Conservation (phyloP, 202 grass and related monocot genomes). For the Bolboschoenoplectus hybrid region DNA sequence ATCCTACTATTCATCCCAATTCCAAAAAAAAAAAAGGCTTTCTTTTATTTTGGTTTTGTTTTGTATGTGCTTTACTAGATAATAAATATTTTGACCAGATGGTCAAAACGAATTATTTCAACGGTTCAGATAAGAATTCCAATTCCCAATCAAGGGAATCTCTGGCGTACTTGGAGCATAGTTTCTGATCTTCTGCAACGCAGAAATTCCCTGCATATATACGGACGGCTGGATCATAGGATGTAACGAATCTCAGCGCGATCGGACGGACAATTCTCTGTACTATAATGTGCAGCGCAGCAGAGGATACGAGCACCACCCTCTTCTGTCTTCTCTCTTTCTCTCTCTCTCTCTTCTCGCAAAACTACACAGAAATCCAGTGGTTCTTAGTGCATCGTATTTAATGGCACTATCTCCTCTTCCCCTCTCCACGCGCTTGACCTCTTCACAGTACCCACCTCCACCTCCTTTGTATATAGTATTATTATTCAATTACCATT, state of each 20-base stretch:
- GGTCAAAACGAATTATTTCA: neutral
- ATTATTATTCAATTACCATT: constrained; percentile 6
- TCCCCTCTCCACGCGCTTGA: constrained; percentile 6
- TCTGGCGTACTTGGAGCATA: neutral
- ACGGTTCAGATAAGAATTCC: neutral
- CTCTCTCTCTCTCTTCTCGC: neutral
- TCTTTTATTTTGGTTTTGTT: too few relatives aligned
- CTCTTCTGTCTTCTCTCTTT: neutral
- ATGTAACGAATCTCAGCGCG: too few relatives aligned
- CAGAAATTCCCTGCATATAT: too few relatives aligned
- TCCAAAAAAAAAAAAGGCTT: too few relatives aligned
- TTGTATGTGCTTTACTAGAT: too few relatives aligned
- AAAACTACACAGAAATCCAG: neutral
- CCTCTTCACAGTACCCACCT: neutral
- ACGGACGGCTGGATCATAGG: too few relatives aligned
- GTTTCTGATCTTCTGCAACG: too few relatives aligned
- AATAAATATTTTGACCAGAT: neutral
- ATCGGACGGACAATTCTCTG: too few relatives aligned
- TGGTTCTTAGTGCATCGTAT: constrained; percentile 15
- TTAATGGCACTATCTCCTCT: constrained; percentile 13
- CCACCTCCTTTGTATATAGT: neutral
- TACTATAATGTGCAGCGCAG: too few relatives aligned
- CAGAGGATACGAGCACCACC: too few relatives aligned
- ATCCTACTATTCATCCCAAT: neutral
- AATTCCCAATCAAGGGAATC: neutral